Evolutionary conservation across 495 filamentous ascomycete species (phyloP), one percentile per base, ranked within the genome.

Genomic region (Saxophila tyrrhenica): DNA sequence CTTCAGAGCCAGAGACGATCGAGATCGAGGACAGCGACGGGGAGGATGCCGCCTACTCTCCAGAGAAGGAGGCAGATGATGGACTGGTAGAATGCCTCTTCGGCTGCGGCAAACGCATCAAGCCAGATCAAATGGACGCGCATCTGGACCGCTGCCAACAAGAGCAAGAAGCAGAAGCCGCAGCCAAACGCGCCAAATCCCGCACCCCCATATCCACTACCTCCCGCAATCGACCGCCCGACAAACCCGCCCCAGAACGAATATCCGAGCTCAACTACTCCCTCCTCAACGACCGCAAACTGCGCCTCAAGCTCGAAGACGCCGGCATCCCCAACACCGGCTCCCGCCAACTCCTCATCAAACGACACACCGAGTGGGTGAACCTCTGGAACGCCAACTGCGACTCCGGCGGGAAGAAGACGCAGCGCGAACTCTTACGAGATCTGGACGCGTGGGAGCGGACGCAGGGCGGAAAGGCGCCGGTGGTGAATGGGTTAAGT

Each of bases 301-400:
- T 99, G 29, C 79, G 82, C 24, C 88, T 85, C 59, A 96, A 95
- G 68, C 69, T 97, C 7, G 62, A 69, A 39, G 89, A 95, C 2
- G 73, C 92, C 1, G 90, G 91, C n/a, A 79, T 99, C 48, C 83
- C 88, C 0, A 73, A 77, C 5, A 69, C 64, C 58, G 92, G 92
- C 2, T 62, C 78, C 0, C 78, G 78, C 39, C 71, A 73, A 39
- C 70, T 87, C 8, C 67, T 97, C 23, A 82, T 92, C 63, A 78
- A 75, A 59, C 78, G 92, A 54, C 89, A 97, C 59, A 86, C 78
- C 0, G 92, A 99, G 70, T 99, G 89, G 89, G 74, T 91, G 59
- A 96, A 90, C 42, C 65, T 97, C 23, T 96, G 87, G 83, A 99
- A 99, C 65, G 87, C 94, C 15, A 97, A 97, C 59, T 91, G 87